A percentile compares a stretch with the other conserved stretches of the same genome.
Evolutionary conservation across 176 grass and related monocot genomes (phyloP).

Genomic region (Stipa capillata): DNA sequence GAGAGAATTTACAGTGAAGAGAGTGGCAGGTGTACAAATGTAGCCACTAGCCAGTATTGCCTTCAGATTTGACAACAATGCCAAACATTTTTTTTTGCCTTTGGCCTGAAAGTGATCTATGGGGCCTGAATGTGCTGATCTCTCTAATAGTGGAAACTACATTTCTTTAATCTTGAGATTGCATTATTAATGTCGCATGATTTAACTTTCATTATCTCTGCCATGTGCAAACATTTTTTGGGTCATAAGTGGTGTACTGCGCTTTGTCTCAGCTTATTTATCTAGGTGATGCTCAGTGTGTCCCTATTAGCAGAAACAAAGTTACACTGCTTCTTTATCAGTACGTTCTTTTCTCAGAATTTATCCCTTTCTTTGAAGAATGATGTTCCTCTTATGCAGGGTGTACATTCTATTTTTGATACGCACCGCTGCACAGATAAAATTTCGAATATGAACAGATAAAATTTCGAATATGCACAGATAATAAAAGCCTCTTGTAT

Average conservation of each 20-base stretch:
- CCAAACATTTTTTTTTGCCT: background rate
- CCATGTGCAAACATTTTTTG: slow-evolving; percentile 9
- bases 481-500: too few relatives aligned
- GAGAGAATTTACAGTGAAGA: slow-evolving; percentile 22
- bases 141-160: background rate
- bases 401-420: background rate
- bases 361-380: background rate
- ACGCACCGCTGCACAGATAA: background rate
- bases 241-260: background rate
- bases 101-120: background rate
- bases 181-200: slow-evolving; percentile 19
- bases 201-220: slow-evolving; percentile 23
- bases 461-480: background rate
- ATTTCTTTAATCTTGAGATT: slow-evolving; percentile 29
- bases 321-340: slow-evolving; percentile 15
- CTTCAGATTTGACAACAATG: slow-evolving; percentile 31
- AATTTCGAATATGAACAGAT: background rate
- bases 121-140: slow-evolving; percentile 5
- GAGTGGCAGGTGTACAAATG: slow-evolving; percentile 25
- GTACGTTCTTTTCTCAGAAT: background rate
- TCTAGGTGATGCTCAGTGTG: slow-evolving; percentile 11
- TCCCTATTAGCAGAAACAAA: slow-evolving; percentile 17
- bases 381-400: background rate
- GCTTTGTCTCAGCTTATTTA: slow-evolving; percentile 24
- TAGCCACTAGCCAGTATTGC: slow-evolving; percentile 10